Evolutionary conservation across 2,329 filamentous ascomycete species (phyloP).

Genomic region (Sporothrix mexicana): DNA sequence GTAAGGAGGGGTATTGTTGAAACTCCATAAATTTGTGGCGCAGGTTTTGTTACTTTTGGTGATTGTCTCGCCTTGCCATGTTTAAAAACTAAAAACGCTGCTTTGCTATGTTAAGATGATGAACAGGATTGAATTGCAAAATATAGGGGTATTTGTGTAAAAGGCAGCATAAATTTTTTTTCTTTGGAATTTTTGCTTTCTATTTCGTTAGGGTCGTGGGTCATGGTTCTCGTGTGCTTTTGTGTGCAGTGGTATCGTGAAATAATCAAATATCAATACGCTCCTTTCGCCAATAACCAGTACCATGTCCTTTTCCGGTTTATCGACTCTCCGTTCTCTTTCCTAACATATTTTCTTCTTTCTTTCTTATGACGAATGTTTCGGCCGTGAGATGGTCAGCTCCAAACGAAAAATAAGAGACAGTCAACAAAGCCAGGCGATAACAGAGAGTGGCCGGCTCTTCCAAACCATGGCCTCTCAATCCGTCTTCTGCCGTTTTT

Average conservation of each 20-base stretch:
- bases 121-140: neutral
- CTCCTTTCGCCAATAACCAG: neutral
- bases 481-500: neutral
- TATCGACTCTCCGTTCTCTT: neutral
- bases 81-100: neutral
- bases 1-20: neutral
- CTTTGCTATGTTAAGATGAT: neutral
- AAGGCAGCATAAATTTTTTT: neutral
- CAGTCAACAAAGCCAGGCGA: neutral
- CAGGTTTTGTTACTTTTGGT: neutral
- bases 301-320: neutral
- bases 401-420: neutral
- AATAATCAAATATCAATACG: neutral
- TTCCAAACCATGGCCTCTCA: neutral
- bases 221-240: conserved; percentile 25
- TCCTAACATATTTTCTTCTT: neutral
- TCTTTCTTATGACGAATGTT: neutral
- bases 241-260: neutral
- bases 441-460: neutral
- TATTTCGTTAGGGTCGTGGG: conserved; percentile 10
- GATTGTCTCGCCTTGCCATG: neutral
- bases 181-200: neutral
- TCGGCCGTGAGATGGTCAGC: neutral
- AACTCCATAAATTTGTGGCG: neutral
- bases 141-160: neutral